Evolutionary conservation across 2,329 filamentous ascomycete species (phyloP).

Genomic region (Chaetomiaceae sp.): DNA sequence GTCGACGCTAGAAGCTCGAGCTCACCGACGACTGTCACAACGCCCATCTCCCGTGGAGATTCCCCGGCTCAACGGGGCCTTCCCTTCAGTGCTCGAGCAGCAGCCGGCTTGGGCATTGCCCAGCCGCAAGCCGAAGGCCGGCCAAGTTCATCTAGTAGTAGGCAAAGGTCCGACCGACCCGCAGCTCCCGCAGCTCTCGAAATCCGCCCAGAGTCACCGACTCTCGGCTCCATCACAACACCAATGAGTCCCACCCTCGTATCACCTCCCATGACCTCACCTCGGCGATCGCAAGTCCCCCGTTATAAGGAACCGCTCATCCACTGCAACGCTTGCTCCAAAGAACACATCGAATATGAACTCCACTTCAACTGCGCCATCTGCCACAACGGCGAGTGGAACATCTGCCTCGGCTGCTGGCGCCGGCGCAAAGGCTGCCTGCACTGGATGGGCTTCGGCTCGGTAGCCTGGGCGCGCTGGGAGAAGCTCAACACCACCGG

Average conservation of each 20-base stretch:
- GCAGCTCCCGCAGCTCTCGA: slow-evolving; percentile 13
- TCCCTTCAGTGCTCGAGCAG: slow-evolving; percentile 36
- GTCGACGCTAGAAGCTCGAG: slow-evolving; percentile 41
- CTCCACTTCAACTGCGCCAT: slow-evolving; percentile 76
- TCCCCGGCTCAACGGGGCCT: slow-evolving; percentile 29
- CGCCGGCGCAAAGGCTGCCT: slow-evolving; percentile 70
- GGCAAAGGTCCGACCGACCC: slow-evolving; percentile 3
- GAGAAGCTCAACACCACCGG: slow-evolving; percentile 44
- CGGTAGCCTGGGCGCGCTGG: slow-evolving; percentile 65
- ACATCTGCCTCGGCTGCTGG: slow-evolving; percentile 79
- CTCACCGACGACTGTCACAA: slow-evolving; percentile 30
- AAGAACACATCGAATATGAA: slow-evolving; percentile 72
- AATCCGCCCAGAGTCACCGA: slow-evolving; percentile 11
- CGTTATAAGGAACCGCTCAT: slow-evolving; percentile 66
- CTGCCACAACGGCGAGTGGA: slow-evolving; percentile 68
- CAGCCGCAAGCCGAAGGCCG: slow-evolving; percentile 9
- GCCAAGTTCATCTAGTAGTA: not conserved
- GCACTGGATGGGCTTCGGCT: slow-evolving; percentile 85
- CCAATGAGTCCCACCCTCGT: slow-evolving; percentile 12
- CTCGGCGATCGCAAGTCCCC: slow-evolving; percentile 8
- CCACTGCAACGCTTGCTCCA: slow-evolving; percentile 66
- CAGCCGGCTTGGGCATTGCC: slow-evolving; percentile 7
- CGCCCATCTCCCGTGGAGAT: slow-evolving; percentile 22
- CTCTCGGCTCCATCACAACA: slow-evolving; percentile 10
- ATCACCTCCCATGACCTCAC: slow-evolving; percentile 13